phyloP scores from a whole-genome alignment of 2,329 filamentous ascomycete genomes.

The Neoarthrinium moseri region DNA sequence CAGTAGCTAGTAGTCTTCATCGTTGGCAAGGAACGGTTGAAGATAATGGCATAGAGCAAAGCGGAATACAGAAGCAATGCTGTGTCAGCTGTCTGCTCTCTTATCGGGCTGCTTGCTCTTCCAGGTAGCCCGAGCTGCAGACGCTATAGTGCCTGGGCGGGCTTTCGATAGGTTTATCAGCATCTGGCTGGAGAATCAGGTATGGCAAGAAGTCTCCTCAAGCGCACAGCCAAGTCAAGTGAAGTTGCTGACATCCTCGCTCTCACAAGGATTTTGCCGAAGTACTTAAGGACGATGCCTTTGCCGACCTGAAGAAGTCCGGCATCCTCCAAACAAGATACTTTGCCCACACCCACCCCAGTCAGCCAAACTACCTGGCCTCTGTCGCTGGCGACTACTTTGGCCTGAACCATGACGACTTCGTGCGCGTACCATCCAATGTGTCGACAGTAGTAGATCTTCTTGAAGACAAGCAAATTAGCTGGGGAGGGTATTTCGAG shows the following conservation, averaged over 20 bases:
- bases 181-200: slow-evolving; percentile 45
- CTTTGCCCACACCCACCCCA: slow-evolving; percentile 43
- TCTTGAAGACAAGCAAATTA: slow-evolving; percentile 37
- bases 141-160: slow-evolving; percentile 30
- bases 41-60: slow-evolving; percentile 10
- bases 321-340: slow-evolving; percentile 44
- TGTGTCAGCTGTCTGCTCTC: not conserved
- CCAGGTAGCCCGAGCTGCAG: slow-evolving; percentile 13
- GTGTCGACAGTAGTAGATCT: slow-evolving; percentile 46
- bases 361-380: slow-evolving; percentile 45
- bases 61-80: not conserved
- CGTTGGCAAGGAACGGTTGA: not conserved
- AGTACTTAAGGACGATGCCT: slow-evolving; percentile 36
- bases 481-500: slow-evolving; percentile 47
- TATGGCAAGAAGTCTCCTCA: too few species aligned
- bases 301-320: slow-evolving; percentile 38
- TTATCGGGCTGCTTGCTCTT: slow-evolving; percentile 13
- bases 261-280: slow-evolving; percentile 39
- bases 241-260: too few species aligned
- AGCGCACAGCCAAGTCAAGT: too few species aligned
- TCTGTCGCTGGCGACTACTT: slow-evolving; percentile 47
- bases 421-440: slow-evolving; percentile 40
- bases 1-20: not conserved
- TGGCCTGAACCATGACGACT: slow-evolving; percentile 44
- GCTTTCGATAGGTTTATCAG: slow-evolving; percentile 42